Conservation (phyloP, 306 rosid species). For the Quercus bicolor region DNA sequence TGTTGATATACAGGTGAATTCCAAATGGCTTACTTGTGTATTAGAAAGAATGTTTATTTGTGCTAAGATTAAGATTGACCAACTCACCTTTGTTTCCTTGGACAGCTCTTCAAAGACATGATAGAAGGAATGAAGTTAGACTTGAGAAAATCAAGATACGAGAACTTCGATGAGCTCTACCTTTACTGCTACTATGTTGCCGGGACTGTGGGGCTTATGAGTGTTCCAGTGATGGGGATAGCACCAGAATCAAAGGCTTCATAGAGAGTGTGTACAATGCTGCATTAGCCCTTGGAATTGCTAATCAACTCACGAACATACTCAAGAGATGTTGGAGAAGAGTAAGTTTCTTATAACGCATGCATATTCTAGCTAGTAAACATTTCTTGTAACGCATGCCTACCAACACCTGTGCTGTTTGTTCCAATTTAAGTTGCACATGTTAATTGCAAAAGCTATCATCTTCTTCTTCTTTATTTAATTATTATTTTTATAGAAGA, state of each 20-base stretch:
- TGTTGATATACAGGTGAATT: constrained; percentile 76
- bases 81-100: constrained; percentile 9
- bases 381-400: constrained; percentile 1
- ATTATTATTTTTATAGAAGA: too few species aligned
- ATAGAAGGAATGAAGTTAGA: constrained; percentile 94
- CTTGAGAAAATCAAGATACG: constrained; percentile 75
- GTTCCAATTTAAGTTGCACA: too few species aligned
- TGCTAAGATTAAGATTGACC: too few species aligned
- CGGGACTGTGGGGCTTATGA: constrained; percentile 98
- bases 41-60: too few species aligned
- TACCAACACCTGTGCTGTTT: too few species aligned
- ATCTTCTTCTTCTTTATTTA: too few species aligned
- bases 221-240: constrained; percentile 97
- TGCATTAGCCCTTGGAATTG: constrained; percentile 89
- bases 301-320: constrained; percentile 95
- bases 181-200: constrained; percentile 97
- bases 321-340: constrained; percentile 98
- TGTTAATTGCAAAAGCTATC: too few species aligned
- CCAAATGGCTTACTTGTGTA: background rate
- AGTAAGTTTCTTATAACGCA: constrained; percentile 49
- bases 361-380: too few species aligned
- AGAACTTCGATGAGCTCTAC: constrained; percentile 84
- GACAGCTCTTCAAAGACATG: constrained; percentile 93
- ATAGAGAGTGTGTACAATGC: constrained; percentile 78
- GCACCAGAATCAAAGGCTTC: constrained; percentile 74